Evolutionary conservation across 345 rosid genomes (phyloP).

Genomic region (Ceriops tagal): DNA sequence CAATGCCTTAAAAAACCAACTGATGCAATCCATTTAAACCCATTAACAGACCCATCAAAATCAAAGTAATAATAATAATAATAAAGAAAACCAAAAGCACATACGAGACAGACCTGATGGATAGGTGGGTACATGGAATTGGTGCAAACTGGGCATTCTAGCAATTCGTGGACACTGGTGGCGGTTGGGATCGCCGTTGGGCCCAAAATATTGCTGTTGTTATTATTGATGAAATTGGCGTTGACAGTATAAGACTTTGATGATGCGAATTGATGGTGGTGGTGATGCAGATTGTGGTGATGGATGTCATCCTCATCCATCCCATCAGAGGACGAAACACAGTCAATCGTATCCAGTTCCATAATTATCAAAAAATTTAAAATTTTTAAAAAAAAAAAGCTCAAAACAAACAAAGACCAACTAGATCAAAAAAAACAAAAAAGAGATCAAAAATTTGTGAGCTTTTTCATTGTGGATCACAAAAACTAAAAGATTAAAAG

Average conservation of each 20-base stretch:
- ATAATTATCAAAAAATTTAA: conserved; percentile 24
- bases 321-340: conserved; percentile 61
- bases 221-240: conserved; percentile 21
- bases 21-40: conserved; percentile 13
- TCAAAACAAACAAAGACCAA: neutral
- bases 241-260: conserved; percentile 44
- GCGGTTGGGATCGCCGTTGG: conserved; percentile 51
- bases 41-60: conserved; percentile 12
- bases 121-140: conserved; percentile 39
- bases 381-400: neutral
- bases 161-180: conserved; percentile 60
- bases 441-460: too few species aligned
- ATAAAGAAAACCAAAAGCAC: neutral
- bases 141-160: too few species aligned
- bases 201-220: conserved; percentile 39
- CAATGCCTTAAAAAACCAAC: conserved; percentile 5
- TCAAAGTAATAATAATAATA: neutral
- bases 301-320: conserved; percentile 76
- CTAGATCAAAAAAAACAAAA: too few species aligned
- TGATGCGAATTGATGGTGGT: conserved; percentile 54
- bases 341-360: conserved; percentile 81
- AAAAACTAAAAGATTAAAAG: too few species aligned
- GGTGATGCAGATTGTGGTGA: conserved; percentile 28
- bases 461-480: too few species aligned
- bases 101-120: conserved; percentile 48